phyloP scores from a whole-genome alignment of 2,329 filamentous ascomycete genomes.

The Aureobasidium pullulans region DNA sequence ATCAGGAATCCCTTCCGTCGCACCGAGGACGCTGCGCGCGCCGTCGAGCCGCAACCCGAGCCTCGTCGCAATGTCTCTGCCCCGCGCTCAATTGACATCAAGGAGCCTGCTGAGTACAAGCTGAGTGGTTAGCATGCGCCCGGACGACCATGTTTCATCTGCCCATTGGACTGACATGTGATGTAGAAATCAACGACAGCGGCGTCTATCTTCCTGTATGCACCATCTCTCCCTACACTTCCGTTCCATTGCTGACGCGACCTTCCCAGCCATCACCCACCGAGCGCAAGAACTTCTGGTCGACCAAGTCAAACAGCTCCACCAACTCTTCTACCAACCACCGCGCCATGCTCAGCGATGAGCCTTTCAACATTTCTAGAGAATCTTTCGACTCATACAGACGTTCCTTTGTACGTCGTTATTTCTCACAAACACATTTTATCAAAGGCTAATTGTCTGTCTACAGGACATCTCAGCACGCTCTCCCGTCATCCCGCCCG shows the following conservation, averaged over 20 bases:
- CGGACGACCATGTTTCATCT: not conserved
- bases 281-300: conserved; percentile 78
- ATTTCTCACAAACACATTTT: not conserved
- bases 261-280: conserved; percentile 68
- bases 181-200: conserved; percentile 84
- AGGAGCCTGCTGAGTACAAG: conserved; percentile 44
- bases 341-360: conserved; percentile 64
- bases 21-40: conserved; percentile 30
- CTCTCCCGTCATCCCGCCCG: conserved; percentile 59
- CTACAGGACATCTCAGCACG: conserved; percentile 79
- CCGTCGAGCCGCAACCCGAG: conserved; percentile 21
- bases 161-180: conserved; percentile 15
- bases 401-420: conserved; percentile 75
- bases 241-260: conserved; percentile 12
- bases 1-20: conserved; percentile 33
- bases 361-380: conserved; percentile 89
- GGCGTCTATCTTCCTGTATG: conserved; percentile 85
- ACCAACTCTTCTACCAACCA: conserved; percentile 50
- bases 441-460: not conserved
- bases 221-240: not conserved
- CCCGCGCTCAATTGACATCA: conserved; percentile 36
- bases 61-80: conserved; percentile 17
- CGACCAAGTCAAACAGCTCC: conserved; percentile 42
- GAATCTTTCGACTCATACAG: conserved; percentile 97
- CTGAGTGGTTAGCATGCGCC: conserved; percentile 39